A percentile compares a stretch with the other conserved stretches of the same genome.
Evolutionary conservation across 257 asterid species (phyloP).

Genomic region (Przewalskia tangutica): DNA sequence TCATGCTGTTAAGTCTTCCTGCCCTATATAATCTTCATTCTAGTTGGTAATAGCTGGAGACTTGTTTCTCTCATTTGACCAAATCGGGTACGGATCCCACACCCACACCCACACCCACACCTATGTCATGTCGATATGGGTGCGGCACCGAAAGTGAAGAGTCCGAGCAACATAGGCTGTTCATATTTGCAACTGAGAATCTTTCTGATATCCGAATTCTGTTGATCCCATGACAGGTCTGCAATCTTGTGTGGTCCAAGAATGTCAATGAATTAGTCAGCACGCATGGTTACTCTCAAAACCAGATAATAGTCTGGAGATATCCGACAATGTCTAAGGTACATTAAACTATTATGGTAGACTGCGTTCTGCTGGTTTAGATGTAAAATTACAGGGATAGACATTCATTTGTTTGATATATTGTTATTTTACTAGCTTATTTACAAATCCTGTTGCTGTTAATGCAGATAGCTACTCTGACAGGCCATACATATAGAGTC

Average conservation of each 20-base stretch:
- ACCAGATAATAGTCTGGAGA: constrained; percentile 90
- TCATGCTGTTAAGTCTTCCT: not conserved
- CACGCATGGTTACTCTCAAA: constrained; percentile 93
- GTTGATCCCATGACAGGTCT: constrained; percentile 46
- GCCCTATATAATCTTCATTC: not conserved
- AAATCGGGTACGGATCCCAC: too few species aligned
- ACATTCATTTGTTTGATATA: not conserved
- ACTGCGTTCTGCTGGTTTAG: not conserved
- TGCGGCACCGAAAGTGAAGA: too few species aligned
- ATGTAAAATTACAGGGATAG: not conserved
- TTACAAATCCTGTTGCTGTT: not conserved
- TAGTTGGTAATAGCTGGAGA: not conserved
- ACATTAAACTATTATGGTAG: not conserved
- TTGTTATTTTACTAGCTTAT: not conserved
- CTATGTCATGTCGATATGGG: too few species aligned
- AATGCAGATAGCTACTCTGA: constrained; percentile 86
- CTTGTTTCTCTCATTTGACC: not conserved
- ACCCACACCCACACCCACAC: too few species aligned
- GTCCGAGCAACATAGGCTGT: not conserved
- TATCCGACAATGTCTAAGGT: constrained; percentile 96
- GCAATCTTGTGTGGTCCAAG: constrained; percentile 98
- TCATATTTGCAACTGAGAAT: not conserved
- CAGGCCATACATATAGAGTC: constrained; percentile 87
- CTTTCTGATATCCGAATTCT: not conserved
- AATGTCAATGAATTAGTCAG: constrained; percentile 95